These are phyloP conservation scores for Golubevia pallescens DNA, from an alignment of 1,284 basidiomycete genomes.

Conservation along the genomic window DNA sequence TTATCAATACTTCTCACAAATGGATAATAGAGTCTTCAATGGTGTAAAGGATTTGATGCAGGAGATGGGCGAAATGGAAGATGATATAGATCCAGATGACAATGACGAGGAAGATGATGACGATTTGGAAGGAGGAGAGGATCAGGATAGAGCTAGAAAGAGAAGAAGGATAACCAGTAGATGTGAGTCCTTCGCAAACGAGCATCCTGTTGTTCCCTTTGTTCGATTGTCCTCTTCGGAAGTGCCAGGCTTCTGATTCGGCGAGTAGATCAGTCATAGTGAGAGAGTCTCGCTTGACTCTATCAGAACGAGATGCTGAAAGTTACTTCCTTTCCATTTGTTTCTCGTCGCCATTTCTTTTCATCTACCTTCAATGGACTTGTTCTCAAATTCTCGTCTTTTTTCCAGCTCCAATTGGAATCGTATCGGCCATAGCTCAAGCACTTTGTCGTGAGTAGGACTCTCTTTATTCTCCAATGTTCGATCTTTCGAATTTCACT, in stretches of 20 bases:
- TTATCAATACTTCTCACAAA: constrained; percentile 47
- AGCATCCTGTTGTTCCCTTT: too few species aligned
- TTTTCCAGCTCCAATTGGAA: constrained; percentile 4
- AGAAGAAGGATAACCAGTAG: not conserved
- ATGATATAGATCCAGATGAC: constrained; percentile 5
- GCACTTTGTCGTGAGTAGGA: constrained; percentile 24
- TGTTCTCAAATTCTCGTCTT: too few species aligned
- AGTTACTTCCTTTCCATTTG: not conserved
- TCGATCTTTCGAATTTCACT: too few species aligned
- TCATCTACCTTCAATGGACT: not conserved
- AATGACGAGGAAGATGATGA: not conserved
- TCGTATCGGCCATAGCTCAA: constrained; percentile 15
- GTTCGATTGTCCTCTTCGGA: too few species aligned
- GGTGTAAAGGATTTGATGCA: constrained; percentile 24
- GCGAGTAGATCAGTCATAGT: too few species aligned
- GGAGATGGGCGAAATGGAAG: not conserved
- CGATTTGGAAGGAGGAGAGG: constrained; percentile 1
- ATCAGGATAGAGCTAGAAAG: constrained; percentile 1
- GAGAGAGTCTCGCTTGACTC: too few species aligned
- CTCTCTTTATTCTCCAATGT: constrained; percentile 30
- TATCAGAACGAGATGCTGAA: not conserved
- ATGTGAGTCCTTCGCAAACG: not conserved
- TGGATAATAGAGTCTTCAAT: constrained; percentile 39
- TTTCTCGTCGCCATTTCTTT: not conserved
- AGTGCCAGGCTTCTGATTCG: too few species aligned